Percentiles rank a stretch among this genome's conserved stretches.
These are phyloP conservation scores for Scutellaria barbata DNA, from an alignment of 257 asterid species.

Conservation along the genomic window DNA sequence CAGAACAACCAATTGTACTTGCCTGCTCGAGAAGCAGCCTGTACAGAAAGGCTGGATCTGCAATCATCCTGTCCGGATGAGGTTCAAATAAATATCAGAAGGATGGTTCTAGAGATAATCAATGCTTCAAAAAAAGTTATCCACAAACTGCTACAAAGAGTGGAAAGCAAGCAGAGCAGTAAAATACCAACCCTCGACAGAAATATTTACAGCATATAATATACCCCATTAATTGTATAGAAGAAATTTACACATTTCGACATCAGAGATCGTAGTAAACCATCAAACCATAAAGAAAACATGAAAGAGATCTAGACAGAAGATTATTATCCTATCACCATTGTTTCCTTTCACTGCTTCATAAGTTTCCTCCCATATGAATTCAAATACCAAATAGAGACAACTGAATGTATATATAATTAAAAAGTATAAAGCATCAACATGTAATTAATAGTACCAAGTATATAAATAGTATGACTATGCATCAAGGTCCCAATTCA, in stretches of 20 bases:
- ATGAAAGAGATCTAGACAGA: neutral
- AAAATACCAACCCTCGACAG: neutral
- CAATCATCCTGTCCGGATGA: constrained; percentile 79
- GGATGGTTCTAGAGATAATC: neutral
- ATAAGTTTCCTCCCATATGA: neutral
- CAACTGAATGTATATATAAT: neutral
- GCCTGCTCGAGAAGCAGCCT: constrained; percentile 91
- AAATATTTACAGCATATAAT: constrained; percentile 8
- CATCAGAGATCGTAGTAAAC: neutral
- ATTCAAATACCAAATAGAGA: neutral
- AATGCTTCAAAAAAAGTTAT: constrained; percentile 4
- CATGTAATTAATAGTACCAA: neutral
- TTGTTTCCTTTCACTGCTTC: neutral
- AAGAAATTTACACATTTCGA: neutral
- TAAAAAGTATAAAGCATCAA: constrained; percentile 24
- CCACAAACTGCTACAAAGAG: neutral
- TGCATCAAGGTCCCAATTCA: constrained; percentile 7
- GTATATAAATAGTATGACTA: neutral
- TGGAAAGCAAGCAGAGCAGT: neutral
- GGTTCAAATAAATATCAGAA: constrained; percentile 24
- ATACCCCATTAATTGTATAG: neutral
- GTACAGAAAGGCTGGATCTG: constrained; percentile 90
- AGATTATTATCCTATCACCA: neutral
- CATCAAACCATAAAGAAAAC: neutral
- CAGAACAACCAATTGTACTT: constrained; percentile 90